These are phyloP conservation scores for Candida loeiensis DNA, from an alignment of 805 yeast species.

Conservation along the genomic window DNA sequence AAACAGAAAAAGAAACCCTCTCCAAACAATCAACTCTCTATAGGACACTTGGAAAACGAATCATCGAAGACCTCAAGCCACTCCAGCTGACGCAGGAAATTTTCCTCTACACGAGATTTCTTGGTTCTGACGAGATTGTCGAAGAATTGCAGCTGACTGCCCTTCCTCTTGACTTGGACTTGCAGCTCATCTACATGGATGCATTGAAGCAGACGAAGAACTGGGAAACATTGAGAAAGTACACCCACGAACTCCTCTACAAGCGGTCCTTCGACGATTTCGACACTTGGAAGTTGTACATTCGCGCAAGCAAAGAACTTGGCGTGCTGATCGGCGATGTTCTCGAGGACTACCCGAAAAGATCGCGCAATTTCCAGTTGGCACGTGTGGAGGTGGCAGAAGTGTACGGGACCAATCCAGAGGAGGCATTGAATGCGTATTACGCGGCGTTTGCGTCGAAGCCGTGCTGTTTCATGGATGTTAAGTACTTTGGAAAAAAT, in stretches of 20 bases:
- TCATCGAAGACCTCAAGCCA: constrained; percentile 53
- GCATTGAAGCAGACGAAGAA: constrained; percentile 39
- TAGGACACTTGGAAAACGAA: constrained; percentile 57
- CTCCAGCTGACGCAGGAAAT: constrained; percentile 59
- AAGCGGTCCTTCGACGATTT: constrained; percentile 65
- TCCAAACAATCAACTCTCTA: constrained; percentile 48
- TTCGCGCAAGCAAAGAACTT: constrained; percentile 42
- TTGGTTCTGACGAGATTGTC: constrained; percentile 33
- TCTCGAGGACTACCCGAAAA: constrained; percentile 12
- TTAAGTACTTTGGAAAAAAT: constrained; percentile 30
- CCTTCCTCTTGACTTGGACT: constrained; percentile 52
- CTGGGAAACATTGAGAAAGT: constrained; percentile 43
- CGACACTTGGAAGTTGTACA: constrained; percentile 62
- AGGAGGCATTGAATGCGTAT: constrained; percentile 37
- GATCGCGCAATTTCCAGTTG: constrained; percentile 56
- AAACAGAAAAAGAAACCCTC: too few relatives aligned
- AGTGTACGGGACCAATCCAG: constrained; percentile 20
- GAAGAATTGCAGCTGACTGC: constrained; percentile 16
- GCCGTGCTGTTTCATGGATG: constrained; percentile 62
- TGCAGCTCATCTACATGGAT: constrained; percentile 52
- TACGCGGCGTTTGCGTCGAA: constrained; percentile 49
- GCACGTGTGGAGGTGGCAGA: constrained; percentile 48
- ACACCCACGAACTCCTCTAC: constrained; percentile 41
- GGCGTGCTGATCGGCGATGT: constrained; percentile 30
- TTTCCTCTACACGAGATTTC: constrained; percentile 53